A percentile compares a stretch with the other conserved stretches of the same genome.
phyloP scores from a whole-genome alignment of 805 yeast genomes.

The Candida jianshihensis region DNA sequence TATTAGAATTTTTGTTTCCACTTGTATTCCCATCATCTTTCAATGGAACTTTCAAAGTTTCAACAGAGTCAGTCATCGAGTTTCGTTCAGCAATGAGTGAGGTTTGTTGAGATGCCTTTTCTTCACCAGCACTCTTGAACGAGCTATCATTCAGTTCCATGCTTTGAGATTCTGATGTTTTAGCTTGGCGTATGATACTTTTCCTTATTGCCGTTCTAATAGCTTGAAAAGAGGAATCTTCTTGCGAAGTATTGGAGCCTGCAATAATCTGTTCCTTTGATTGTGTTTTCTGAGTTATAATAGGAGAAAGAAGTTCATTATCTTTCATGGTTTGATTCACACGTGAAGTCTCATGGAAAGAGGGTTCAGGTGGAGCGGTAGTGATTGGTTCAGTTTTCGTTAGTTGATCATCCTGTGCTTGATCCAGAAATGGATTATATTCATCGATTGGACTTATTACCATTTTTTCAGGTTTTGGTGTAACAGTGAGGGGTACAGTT shows the following conservation, averaged over 20 bases:
- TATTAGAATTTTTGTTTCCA: constrained; percentile 1
- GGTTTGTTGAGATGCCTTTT: constrained; percentile 10
- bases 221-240: constrained; percentile 37
- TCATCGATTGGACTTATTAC: not conserved
- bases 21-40: constrained; percentile 10
- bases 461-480: not conserved
- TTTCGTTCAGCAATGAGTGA: constrained; percentile 12
- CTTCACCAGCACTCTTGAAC: constrained; percentile 18
- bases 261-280: constrained; percentile 5
- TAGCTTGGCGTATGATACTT: constrained; percentile 32
- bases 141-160: constrained; percentile 10
- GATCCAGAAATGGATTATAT: not conserved
- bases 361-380: no score
- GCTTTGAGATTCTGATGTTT: constrained; percentile 6
- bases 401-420: no score
- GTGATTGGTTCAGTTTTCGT: no score
- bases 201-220: constrained; percentile 40
- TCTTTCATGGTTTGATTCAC: not conserved
- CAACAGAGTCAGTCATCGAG: constrained; percentile 9
- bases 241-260: constrained; percentile 19
- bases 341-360: no score
- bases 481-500: not conserved
- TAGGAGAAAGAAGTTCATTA: not conserved
- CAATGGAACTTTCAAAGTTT: constrained; percentile 14
- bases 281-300: not conserved